phyloP scores from a whole-genome alignment of 768 basidiomycete genomes.

The Pleurotus citrinopileatus region DNA sequence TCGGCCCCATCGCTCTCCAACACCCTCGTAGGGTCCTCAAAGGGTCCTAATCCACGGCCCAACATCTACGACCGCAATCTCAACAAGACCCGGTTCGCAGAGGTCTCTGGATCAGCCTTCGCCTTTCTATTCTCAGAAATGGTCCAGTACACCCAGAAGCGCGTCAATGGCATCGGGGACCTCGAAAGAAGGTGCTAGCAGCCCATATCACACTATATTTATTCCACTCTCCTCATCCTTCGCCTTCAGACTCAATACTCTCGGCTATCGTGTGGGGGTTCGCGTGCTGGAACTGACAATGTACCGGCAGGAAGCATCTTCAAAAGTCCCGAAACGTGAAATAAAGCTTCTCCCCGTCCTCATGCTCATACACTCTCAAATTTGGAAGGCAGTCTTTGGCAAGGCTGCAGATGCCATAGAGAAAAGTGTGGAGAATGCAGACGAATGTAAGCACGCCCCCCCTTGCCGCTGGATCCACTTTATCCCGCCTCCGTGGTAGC shows the following conservation, averaged over 20 bases:
- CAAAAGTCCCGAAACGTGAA: conserved; percentile 91
- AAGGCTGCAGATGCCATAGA: conserved; percentile 94
- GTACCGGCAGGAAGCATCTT: conserved; percentile 73
- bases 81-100: conserved; percentile 81
- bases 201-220: conserved; percentile 9
- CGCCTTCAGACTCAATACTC: conserved; percentile 72
- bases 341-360: conserved; percentile 87
- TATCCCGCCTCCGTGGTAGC: not conserved
- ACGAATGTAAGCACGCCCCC: conserved; percentile 70
- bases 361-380: conserved; percentile 92
- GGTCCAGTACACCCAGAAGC: conserved; percentile 94
- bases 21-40: conserved; percentile 33
- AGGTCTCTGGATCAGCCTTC: conserved; percentile 83
- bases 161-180: conserved; percentile 93
- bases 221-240: not conserved
- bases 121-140: conserved; percentile 92
- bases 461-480: conserved; percentile 6
- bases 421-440: conserved; percentile 93
- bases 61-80: conserved; percentile 88
- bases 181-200: conserved; percentile 76
- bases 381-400: conserved; percentile 94
- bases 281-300: conserved; percentile 85
- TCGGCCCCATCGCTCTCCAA: conserved; percentile 45
- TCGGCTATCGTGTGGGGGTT: conserved; percentile 90
- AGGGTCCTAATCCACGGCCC: conserved; percentile 46